Evolutionary conservation across 345 rosid species (phyloP).

Genomic region (Geranium rotundifolium): DNA sequence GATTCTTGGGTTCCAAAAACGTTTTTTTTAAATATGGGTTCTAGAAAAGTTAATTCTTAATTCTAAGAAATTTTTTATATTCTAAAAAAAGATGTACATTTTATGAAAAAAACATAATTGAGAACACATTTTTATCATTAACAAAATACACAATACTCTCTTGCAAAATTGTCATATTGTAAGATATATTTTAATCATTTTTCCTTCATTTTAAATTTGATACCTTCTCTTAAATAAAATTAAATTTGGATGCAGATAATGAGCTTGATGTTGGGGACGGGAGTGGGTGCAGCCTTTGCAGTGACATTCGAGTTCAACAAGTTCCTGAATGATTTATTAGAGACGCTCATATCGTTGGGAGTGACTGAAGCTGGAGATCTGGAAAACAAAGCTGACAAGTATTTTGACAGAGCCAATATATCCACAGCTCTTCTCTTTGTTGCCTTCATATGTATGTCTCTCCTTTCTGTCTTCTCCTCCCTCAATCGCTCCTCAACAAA

Average conservation of each 20-base stretch:
- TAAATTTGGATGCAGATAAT: background rate
- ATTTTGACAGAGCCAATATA: conserved; percentile 5
- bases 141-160: too few relatives aligned
- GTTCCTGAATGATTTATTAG: background rate
- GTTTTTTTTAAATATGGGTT: too few relatives aligned
- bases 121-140: too few relatives aligned
- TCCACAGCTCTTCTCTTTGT: conserved; percentile 9
- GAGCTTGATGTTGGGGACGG: conserved; percentile 8
- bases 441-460: conserved; percentile 8
- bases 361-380: background rate
- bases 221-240: too few relatives aligned
- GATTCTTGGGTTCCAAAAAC: too few relatives aligned
- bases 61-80: too few relatives aligned
- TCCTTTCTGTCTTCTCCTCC: conserved; percentile 13
- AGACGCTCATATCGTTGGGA: background rate
- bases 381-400: background rate
- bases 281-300: conserved; percentile 16
- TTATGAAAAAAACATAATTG: too few relatives aligned
- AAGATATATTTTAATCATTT: too few relatives aligned
- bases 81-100: too few relatives aligned
- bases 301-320: conserved; percentile 8
- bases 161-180: too few relatives aligned
- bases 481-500: background rate
- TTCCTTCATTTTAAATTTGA: too few relatives aligned
- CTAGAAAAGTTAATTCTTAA: too few relatives aligned